A percentile compares a stretch with the other conserved stretches of the same genome.
These are phyloP conservation scores for Gypsophila paniculata DNA, from an alignment of 179 eudicot genomes.

Conservation along the genomic window DNA sequence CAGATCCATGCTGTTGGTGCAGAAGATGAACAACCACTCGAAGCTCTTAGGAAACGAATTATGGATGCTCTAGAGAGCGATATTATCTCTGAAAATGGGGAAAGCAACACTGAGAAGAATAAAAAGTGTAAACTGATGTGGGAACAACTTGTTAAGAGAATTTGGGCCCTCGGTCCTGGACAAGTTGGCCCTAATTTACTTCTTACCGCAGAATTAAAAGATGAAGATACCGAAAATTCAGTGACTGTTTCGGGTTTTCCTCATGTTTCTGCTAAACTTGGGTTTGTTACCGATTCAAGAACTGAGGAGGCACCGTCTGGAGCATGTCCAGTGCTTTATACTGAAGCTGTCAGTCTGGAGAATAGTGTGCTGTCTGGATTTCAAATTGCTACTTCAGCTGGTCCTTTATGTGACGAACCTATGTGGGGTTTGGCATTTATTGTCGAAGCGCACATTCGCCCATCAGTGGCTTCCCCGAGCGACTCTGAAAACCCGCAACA, in stretches of 20 bases:
- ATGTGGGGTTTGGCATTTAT: constrained; percentile 95
- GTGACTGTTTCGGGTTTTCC: constrained; percentile 57
- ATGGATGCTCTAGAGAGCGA: constrained; percentile 69
- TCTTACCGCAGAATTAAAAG: constrained; percentile 45
- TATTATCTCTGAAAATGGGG: constrained; percentile 38
- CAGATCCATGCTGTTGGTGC: constrained; percentile 40
- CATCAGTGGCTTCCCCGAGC: constrained; percentile 27
- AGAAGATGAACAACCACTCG: constrained; percentile 61
- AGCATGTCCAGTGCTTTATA: constrained; percentile 29
- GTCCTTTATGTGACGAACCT: constrained; percentile 92
- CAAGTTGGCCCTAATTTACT: constrained; percentile 89
- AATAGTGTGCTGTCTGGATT: constrained; percentile 82
- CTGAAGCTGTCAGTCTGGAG: constrained; percentile 69
- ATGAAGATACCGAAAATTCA: constrained; percentile 30
- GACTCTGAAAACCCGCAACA: constrained; percentile 44
- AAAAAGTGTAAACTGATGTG: constrained; percentile 52
- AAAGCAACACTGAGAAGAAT: constrained; percentile 43
- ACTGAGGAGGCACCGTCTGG: constrained; percentile 28
- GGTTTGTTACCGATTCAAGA: constrained; percentile 40
- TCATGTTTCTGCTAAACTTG: constrained; percentile 64
- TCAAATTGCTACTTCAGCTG: constrained; percentile 78
- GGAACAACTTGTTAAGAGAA: constrained; percentile 61
- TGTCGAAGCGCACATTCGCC: constrained; percentile 56
- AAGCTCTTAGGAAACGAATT: constrained; percentile 61
- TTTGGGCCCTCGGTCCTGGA: constrained; percentile 86